These are phyloP conservation scores for Backusella macrospora DNA, from an alignment of 192 early-diverging fungal genomes.

Conservation along the genomic window DNA sequence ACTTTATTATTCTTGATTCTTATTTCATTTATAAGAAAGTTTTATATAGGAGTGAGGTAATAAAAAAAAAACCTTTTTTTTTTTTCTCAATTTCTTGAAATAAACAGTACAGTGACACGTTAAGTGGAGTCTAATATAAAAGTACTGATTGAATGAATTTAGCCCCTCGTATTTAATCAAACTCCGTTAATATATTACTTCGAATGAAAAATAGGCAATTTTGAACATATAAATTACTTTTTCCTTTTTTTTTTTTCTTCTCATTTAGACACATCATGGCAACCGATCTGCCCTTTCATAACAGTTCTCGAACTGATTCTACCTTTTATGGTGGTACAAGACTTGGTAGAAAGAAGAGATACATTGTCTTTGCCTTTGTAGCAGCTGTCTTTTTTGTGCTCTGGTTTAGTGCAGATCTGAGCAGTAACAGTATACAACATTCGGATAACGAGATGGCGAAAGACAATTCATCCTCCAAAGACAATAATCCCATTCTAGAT, in stretches of 20 bases:
- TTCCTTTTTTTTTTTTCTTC: background rate
- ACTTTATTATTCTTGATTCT: no score
- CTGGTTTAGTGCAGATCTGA: conserved; percentile 13
- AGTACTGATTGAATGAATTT: no score
- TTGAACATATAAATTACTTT: background rate
- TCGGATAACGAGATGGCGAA: background rate
- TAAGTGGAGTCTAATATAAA: no score
- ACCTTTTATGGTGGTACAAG: conserved; percentile 4
- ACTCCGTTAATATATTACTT: no score
- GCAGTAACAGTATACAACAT: background rate
- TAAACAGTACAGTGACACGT: no score
- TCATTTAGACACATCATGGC: background rate
- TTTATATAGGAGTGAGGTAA: no score
- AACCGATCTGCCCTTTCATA: conserved; percentile 14
- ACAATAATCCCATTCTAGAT: background rate
- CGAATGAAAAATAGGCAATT: no score
- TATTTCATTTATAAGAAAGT: no score
- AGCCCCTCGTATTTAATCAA: no score
- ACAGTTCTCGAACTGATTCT: background rate
- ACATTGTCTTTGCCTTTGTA: background rate
- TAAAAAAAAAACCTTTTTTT: no score
- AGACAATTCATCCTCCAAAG: background rate
- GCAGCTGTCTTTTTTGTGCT: background rate
- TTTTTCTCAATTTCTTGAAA: no score
- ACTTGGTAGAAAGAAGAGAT: conserved; percentile 20